These are phyloP conservation scores for Chamaenerion angustifolium DNA, from an alignment of 345 rosid genomes.

Conservation along the genomic window DNA sequence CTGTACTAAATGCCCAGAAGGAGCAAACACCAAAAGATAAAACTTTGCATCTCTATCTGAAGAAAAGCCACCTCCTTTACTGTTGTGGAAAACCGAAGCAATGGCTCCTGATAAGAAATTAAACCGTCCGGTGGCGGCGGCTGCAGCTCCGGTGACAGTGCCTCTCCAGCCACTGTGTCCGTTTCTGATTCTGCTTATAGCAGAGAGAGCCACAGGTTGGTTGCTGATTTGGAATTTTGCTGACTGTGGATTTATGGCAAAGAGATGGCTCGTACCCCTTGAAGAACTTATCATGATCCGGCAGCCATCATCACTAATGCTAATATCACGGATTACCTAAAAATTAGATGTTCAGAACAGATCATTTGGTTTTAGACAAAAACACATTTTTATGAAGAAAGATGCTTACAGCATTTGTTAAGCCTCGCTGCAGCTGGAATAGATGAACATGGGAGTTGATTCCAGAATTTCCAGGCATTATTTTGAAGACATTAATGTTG, in stretches of 20 bases:
- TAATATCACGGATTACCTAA: slow-evolving; percentile 88
- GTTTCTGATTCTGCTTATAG: slow-evolving; percentile 67
- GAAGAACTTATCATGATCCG: slow-evolving; percentile 90
- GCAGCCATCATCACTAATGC: slow-evolving; percentile 75
- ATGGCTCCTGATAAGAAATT: slow-evolving; percentile 52
- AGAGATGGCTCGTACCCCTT: slow-evolving; percentile 89
- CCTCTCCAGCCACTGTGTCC: slow-evolving; percentile 76
- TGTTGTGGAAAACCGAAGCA: slow-evolving; percentile 60
- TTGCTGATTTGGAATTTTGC: slow-evolving; percentile 9
- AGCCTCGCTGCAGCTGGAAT: slow-evolving; percentile 87
- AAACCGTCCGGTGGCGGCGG: slow-evolving; percentile 73
- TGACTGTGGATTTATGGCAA: slow-evolving; percentile 52
- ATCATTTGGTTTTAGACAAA: too few relatives aligned
- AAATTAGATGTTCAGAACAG: not conserved
- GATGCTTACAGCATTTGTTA: slow-evolving; percentile 79
- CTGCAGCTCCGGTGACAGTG: slow-evolving; percentile 62
- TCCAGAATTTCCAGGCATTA: slow-evolving; percentile 51
- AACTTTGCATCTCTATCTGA: slow-evolving; percentile 23
- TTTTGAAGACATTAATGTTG: slow-evolving; percentile 74
- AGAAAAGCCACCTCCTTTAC: slow-evolving; percentile 22
- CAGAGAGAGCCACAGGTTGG: slow-evolving; percentile 29
- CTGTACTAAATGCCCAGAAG: slow-evolving; percentile 74
- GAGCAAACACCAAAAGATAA: slow-evolving; percentile 68
- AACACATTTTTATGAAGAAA: too few relatives aligned
- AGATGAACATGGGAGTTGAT: slow-evolving; percentile 49